phyloP scores from a whole-genome alignment of 78 protist species.

The Dictyostelium citrinum region DNA sequence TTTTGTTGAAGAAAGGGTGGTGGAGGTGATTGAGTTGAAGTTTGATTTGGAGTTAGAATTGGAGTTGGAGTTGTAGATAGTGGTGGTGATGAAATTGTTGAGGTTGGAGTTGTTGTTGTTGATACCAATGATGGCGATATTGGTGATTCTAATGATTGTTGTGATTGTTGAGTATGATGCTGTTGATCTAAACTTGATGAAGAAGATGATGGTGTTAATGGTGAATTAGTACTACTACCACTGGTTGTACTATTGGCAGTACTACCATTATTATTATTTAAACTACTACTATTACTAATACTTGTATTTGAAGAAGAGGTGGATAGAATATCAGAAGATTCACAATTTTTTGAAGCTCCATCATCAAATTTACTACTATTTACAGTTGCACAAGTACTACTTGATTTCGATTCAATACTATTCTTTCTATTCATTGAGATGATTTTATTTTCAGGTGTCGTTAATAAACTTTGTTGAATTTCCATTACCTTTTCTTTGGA shows the following conservation, averaged over 20 bases:
- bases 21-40: neutral
- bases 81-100: neutral
- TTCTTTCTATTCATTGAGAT: neutral
- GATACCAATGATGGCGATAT: neutral
- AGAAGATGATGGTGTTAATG: neutral
- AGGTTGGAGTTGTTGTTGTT: neutral
- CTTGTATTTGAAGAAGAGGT: neutral
- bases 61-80: neutral
- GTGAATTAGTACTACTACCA: neutral
- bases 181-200: neutral
- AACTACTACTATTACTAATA: neutral
- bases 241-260: neutral
- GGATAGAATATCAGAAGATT: neutral
- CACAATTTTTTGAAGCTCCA: neutral
- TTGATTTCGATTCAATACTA: neutral
- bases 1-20: neutral
- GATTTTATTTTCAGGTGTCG: neutral
- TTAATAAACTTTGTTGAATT: neutral
- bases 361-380: neutral
- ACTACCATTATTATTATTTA: neutral
- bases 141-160: neutral
- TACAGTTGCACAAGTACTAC: neutral
- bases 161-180: neutral
- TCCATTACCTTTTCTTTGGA: neutral
- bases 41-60: neutral